Base-by-base conservation (phyloP, 495 filamentous ascomycete genomes). In the Daldinia childiae region DNA sequence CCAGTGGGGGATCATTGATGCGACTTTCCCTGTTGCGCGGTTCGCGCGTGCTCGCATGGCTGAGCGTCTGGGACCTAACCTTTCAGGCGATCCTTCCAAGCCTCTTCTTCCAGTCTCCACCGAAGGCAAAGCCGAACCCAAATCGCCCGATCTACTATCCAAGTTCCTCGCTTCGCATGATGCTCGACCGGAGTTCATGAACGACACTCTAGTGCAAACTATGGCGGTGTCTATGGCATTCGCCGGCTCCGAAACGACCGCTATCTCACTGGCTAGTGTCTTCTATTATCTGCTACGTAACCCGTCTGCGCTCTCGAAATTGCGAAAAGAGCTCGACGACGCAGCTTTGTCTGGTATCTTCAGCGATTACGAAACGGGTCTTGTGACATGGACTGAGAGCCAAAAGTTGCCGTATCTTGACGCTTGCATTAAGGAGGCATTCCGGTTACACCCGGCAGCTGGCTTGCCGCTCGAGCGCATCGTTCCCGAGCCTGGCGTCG, bases 151-250 rank as follows among this genome's bases (percentile, higher is more conserved):
- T 71, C 85, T 90, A 15, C 77, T 87, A 29, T 86, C 84, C 41
- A 91, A 89, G 72, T 87, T 90, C 80, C 77, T 88, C 0, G 85
- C 87, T 45, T 86, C 84, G 0, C 85, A 86, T 56, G 80, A 85
- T 48, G 83, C 84, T 43, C 78, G 89, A 32, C 89, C 90, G 0
- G 84, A 90, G 3, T 90, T 91, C 77, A 91, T 93, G 87, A 87
- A 80, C 38, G 85, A 90, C 70, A 83, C 77, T 2, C 81, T 87
- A 7, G 87, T 93, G 6, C 86, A 90, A 52, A 87, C 89, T 21
- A 89, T 90, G 82, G 88, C 87, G 56, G 83, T 87, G 1, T 85
- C 82, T 51, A 92, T 90, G 86, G 87, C 90, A 4, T 88, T 91
- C 45, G 87, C 86, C 26, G 87, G 90, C 6, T 84, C 83, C 54